Base-by-base conservation (phyloP, 768 basidiomycete species). In the Mycena vulgaris region DNA sequence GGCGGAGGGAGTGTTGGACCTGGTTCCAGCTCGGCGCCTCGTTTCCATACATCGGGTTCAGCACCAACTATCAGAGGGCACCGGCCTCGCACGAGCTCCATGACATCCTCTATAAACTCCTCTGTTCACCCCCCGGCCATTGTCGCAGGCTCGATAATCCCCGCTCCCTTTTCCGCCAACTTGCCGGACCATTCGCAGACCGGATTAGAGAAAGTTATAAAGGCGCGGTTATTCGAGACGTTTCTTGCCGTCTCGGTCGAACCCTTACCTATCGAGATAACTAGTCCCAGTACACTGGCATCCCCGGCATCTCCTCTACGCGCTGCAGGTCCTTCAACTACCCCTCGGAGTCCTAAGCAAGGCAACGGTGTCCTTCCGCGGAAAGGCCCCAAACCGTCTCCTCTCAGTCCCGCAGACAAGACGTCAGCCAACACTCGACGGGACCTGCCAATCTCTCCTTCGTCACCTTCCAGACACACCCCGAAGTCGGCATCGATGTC, bases 201-300 rank as follows among this genome's bases (percentile, higher is more conserved):
- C 31, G 87, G 84, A 10, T 82, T 95, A 51, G 93, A 95, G 82
- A 91, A 86, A 73, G 87, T 94, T 17, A 85, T 95, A 14, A 82
- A 83, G 62, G 91, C 93, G 37, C 89, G 94, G 55, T 82, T 95
- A 33, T 90, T 95, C 27, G 93, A 95, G 79, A 93, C 94, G 0
- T 93, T 94, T 74, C 80, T 95, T 63, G 86, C 89, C 17, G 78
- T 95, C 48, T 83, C 84, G 35, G 80, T 90, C 25, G 82, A 80
- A 9, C 70, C 77, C 10, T 63, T 77, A 14, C 64, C 47, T 33
- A 39, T 37, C 19, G 59, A 63, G 49, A 30, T 56, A 9, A 61
- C 19, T 63, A 66, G 17, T 39, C 68, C 49, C 45, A 69, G 49
- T 59, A 60, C 67, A 21, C 63, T 51, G n/a, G 21, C 62, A 7